phyloP scores from a whole-genome alignment of 2,329 filamentous ascomycete species.

The Bipolaris cookei region DNA sequence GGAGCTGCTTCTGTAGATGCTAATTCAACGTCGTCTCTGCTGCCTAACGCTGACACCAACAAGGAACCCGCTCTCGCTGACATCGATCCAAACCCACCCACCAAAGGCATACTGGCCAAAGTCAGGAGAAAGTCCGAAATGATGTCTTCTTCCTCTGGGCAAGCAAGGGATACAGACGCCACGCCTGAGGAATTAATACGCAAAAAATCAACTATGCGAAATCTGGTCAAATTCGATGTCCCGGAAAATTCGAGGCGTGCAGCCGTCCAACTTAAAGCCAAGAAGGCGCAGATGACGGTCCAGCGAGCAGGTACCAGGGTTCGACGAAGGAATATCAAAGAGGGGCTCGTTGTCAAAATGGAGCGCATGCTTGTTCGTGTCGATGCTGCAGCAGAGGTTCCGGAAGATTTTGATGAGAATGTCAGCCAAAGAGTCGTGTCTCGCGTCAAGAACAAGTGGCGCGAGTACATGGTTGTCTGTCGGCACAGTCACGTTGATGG shows the following conservation, averaged over 20 bases:
- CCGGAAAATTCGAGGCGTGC: conserved; percentile 50
- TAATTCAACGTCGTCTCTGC: conserved; percentile 46
- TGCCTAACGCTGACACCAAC: conserved; percentile 44
- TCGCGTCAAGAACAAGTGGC: conserved; percentile 67
- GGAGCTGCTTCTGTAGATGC: conserved; percentile 44
- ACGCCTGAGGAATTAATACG: conserved; percentile 25
- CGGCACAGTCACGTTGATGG: conserved; percentile 62
- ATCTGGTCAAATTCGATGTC: conserved; percentile 53
- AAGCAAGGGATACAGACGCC: conserved; percentile 7
- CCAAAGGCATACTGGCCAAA: conserved; percentile 40
- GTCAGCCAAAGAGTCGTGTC: conserved; percentile 65
- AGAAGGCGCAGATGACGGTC: conserved; percentile 49
- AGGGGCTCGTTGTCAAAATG: conserved; percentile 70
- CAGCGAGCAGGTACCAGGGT: conserved; percentile 45
- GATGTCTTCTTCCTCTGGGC: conserved; percentile 21
- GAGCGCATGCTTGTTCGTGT: conserved; percentile 72
- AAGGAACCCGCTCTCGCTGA: conserved; percentile 35
- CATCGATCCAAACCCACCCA: conserved; percentile 24
- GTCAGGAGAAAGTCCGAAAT: conserved; percentile 38
- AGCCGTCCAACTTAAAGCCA: conserved; percentile 49
- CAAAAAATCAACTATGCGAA: conserved; percentile 40
- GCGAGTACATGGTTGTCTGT: conserved; percentile 68
- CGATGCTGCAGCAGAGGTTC: conserved; percentile 61
- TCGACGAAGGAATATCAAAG: conserved; percentile 52
- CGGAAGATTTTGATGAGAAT: conserved; percentile 69